Conservation (phyloP, 495 filamentous ascomycete genomes). For the Neohortaea acidophila region DNA sequence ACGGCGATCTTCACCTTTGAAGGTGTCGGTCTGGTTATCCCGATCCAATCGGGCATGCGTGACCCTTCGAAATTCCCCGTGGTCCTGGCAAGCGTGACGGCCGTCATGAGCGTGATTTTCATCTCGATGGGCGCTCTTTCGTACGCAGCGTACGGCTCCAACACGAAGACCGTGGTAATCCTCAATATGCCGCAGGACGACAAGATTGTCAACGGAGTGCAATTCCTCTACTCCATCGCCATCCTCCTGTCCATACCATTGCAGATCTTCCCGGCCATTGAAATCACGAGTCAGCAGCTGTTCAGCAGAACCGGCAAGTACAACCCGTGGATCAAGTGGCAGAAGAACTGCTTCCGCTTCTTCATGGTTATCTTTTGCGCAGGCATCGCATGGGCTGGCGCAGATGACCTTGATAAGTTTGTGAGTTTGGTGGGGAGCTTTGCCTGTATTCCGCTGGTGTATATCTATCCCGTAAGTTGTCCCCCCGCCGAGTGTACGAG, state of each 20-base stretch:
- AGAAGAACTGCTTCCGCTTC: conserved; percentile 94
- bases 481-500: background rate
- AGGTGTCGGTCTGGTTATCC: conserved; percentile 95
- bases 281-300: conserved; percentile 54
- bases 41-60: conserved; percentile 94
- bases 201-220: conserved; percentile 87
- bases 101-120: conserved; percentile 85
- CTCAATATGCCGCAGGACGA: conserved; percentile 92
- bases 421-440: conserved; percentile 92
- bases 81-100: conserved; percentile 78
- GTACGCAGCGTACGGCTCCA: conserved; percentile 88
- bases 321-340: conserved; percentile 93
- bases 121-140: conserved; percentile 79
- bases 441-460: conserved; percentile 92
- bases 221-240: conserved; percentile 87
- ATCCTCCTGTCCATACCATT: conserved; percentile 87
- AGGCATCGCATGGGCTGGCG: conserved; percentile 76
- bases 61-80: conserved; percentile 72
- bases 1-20: conserved; percentile 99
- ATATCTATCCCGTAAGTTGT: conserved; percentile 80
- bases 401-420: conserved; percentile 91
- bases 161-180: conserved; percentile 89
- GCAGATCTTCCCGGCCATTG: conserved; percentile 93
- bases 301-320: conserved; percentile 81
- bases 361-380: conserved; percentile 76